Percentiles rank a stretch among this genome's conserved stretches.
phyloP scores from a whole-genome alignment of 2,329 filamentous ascomycete genomes.

The Zasmidium angulare region DNA sequence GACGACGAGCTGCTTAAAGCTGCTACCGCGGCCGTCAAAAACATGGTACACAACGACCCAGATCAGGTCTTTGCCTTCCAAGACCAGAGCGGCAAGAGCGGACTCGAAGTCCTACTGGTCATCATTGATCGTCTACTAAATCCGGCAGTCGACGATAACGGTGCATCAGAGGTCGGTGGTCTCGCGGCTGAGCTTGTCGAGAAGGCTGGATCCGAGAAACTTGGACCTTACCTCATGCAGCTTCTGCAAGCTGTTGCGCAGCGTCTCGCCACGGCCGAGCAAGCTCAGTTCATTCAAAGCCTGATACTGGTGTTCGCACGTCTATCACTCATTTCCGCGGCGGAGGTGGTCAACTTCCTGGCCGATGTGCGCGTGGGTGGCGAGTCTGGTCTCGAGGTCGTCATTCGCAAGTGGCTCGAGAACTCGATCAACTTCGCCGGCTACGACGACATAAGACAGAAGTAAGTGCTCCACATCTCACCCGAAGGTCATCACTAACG shows the following conservation, averaged over 20 bases:
- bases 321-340: conserved; percentile 78
- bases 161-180: conserved; percentile 92
- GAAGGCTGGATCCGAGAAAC: conserved; percentile 85
- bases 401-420: conserved; percentile 93
- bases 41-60: conserved; percentile 85
- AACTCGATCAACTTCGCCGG: conserved; percentile 97
- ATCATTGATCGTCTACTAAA: conserved; percentile 90
- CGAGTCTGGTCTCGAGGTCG: conserved; percentile 81
- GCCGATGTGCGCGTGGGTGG: conserved; percentile 77
- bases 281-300: conserved; percentile 90
- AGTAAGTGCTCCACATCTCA: conserved; percentile 58
- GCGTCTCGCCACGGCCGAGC: conserved; percentile 76
- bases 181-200: conserved; percentile 93
- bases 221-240: conserved; percentile 86
- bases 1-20: conserved; percentile 88
- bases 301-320: conserved; percentile 93
- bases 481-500: conserved; percentile 10
- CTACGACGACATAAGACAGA: conserved; percentile 95
- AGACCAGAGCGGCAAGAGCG: conserved; percentile 74
- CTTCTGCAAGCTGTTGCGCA: conserved; percentile 86
- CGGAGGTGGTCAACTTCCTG: conserved; percentile 89
- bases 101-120: conserved; percentile 82
- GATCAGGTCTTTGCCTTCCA: conserved; percentile 86
- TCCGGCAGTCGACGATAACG: conserved; percentile 82
- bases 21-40: conserved; percentile 81